Evolutionary conservation across 306 rosid species (phyloP).

Genomic region (Cucurbita maxima): DNA sequence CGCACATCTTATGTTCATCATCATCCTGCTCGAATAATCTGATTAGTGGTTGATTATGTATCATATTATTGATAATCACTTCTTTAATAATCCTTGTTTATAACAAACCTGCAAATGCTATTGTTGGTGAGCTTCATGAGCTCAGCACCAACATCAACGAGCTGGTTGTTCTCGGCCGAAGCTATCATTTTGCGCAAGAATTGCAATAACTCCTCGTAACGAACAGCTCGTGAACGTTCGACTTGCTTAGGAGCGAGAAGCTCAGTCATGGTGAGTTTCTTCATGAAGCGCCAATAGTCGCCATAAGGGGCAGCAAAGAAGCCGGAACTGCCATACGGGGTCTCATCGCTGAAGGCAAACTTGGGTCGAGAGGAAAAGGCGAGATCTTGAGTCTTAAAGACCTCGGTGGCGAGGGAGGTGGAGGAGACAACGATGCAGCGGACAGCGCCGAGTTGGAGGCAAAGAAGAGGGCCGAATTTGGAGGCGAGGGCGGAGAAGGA

Average conservation of each 20-base stretch:
- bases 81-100: too few species aligned
- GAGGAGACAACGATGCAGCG: slow-evolving; percentile 27
- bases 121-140: slow-evolving; percentile 38
- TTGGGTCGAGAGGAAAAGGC: slow-evolving; percentile 25
- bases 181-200: slow-evolving; percentile 11
- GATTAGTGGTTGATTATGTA: too few species aligned
- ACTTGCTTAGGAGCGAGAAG: slow-evolving; percentile 18
- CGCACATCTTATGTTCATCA: slow-evolving; percentile 35
- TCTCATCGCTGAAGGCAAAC: slow-evolving; percentile 29
- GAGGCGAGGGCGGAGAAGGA: slow-evolving; percentile 21
- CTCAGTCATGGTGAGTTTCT: slow-evolving; percentile 27
- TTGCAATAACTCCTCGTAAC: slow-evolving; percentile 12
- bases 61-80: too few species aligned
- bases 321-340: slow-evolving; percentile 25
- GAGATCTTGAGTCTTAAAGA: slow-evolving; percentile 32
- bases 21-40: slow-evolving; percentile 9
- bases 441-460: slow-evolving; percentile 24
- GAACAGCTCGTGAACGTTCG: slow-evolving; percentile 18
- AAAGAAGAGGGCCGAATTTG: slow-evolving; percentile 28
- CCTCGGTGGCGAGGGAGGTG: slow-evolving; percentile 18
- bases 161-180: background rate
- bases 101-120: slow-evolving; percentile 18
- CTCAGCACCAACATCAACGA: slow-evolving; percentile 26
- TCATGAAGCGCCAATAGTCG: slow-evolving; percentile 41
- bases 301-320: slow-evolving; percentile 36